Base-by-base conservation (phyloP, 2,329 filamentous ascomycete genomes). In the Aspergillus sclerotialis region DNA sequence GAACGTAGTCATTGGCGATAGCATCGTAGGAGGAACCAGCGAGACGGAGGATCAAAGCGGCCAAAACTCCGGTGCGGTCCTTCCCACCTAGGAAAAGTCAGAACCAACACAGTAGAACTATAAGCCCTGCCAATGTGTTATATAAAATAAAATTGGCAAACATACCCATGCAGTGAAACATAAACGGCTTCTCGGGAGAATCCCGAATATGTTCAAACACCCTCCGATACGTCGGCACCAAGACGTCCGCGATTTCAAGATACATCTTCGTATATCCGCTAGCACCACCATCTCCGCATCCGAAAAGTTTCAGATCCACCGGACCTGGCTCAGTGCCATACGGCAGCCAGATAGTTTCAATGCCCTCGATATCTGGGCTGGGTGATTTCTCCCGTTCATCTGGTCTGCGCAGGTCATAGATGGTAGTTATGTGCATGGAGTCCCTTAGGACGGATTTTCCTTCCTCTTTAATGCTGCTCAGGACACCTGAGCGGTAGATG, bases 61-160 rank as follows among this genome's bases (percentile, higher is more conserved):
- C 74, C n/a, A 87, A 58, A 3, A 88, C 71, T 2, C 84, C 84
- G 0, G 84, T 88, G 18, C 84, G 72, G 55, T 89, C 84, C 60
- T 88, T 89, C n/a, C 84, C 84, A 0, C 82, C 83, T 3, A 76
- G 81, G 33, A 12, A 14, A 25, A 10, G 17, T 16, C n/a, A 8
- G 13, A 24, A 23, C 14, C 7, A 24, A 32, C 21, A 18, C 5
- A 9, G n/a, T 9, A 7, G 8, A 28, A 5, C n/a, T n/a, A n/a
- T n/a, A n/a, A n/a, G n/a, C n/a, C n/a, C n/a, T n/a, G n/a, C n/a
- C n/a, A n/a, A n/a, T n/a, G n/a, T n/a, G n/a, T n/a, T 13, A 15
- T 17, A 25, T 26, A 18, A 9, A 9, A 8, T 17, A 31, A 23
- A 13, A 16, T 12, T 16, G 15, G 3, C 13, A 15, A 19, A 47